Base-by-base conservation (phyloP, 1,139 yeast genomes). In the Pichia sp. region DNA sequence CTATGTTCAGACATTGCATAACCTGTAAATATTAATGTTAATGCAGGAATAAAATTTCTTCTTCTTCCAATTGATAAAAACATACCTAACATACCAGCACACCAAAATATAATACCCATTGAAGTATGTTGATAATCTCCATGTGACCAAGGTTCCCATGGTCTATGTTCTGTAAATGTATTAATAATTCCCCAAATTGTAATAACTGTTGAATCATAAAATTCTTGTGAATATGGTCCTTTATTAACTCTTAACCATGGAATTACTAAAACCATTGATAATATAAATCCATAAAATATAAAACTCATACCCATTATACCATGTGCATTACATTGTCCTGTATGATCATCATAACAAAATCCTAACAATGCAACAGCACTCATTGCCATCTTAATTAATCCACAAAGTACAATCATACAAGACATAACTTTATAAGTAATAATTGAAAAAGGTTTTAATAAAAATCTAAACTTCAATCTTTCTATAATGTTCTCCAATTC, bases 101-200 rank as follows among this genome's bases (percentile, higher is more conserved):
- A 77, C 93, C 96, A 88, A 95, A 96, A 89, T 31, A 89, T 72
- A 44, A 89, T 83, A 2, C 97, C 97, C 95, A 89, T 87, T 22
- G 94, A 76, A 0, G 97, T 87, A 61, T 88, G 96, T 63, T 88
- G 96, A 59, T 81, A 86, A 59, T 84, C 94, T 5, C 95, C 93
- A 69, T 85, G 93, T 37, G 74, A 71, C 97, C 97, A 89, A 9
- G 69, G 75, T 57, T 86, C 91, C 96, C 96, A 88, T 14, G 61
- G 61, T 49, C 96, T 68, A 61, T 89, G 97, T 61, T 89, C 97
- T 1, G 97, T 89, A 60, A 89, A 89, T 0, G 96, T 87, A 60
- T 89, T 89, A 46, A 89, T 83, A 30, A 88, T 77, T 6, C 97
- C 97, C 95, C 96, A 89, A 16, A 72, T 62, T 45, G 86, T 80